Evolutionary conservation across 768 basidiomycete genomes (phyloP).

Genomic region (Galerina marginata): DNA sequence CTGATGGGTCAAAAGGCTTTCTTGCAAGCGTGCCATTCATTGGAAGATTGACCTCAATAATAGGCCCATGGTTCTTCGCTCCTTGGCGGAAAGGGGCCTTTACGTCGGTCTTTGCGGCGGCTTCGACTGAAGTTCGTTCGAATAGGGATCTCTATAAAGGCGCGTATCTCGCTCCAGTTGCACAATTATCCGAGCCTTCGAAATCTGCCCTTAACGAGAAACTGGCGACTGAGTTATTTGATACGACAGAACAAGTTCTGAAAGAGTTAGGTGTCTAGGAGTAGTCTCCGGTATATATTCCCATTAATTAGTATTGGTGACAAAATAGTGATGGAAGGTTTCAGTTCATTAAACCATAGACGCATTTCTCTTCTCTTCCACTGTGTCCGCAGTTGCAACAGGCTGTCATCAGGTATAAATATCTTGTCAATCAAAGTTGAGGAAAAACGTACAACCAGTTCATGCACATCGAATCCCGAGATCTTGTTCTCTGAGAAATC

Average conservation of each 20-base stretch:
- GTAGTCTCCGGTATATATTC: not conserved
- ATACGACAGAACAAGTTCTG: slow-evolving; percentile 5
- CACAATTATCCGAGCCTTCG: not conserved
- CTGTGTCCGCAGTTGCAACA: too few relatives aligned
- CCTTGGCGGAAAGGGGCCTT: not conserved
- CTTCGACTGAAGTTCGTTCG: not conserved
- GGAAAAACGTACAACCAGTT: not conserved
- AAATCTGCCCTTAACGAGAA: slow-evolving; percentile 1
- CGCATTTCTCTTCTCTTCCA: too few relatives aligned
- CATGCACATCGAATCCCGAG: not conserved
- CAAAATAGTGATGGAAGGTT: too few relatives aligned
- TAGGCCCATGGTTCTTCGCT: not conserved
- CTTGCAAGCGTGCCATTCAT: not conserved
- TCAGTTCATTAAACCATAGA: too few relatives aligned
- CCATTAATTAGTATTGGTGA: too few relatives aligned
- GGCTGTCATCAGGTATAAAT: not conserved
- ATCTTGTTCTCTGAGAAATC: not conserved
- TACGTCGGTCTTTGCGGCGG: slow-evolving; percentile 5
- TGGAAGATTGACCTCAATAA: not conserved
- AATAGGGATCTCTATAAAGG: slow-evolving; percentile 6
- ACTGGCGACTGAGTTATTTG: slow-evolving; percentile 4
- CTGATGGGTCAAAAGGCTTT: slow-evolving; percentile 2
- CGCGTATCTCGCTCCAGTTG: slow-evolving; percentile 2
- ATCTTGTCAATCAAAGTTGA: not conserved
- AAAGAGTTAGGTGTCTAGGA: slow-evolving; percentile 5